Evolutionary conservation across 495 filamentous ascomycete genomes (phyloP), one percentile per base, ranked within the genome.

Genomic region (Haplographium delicatum): DNA sequence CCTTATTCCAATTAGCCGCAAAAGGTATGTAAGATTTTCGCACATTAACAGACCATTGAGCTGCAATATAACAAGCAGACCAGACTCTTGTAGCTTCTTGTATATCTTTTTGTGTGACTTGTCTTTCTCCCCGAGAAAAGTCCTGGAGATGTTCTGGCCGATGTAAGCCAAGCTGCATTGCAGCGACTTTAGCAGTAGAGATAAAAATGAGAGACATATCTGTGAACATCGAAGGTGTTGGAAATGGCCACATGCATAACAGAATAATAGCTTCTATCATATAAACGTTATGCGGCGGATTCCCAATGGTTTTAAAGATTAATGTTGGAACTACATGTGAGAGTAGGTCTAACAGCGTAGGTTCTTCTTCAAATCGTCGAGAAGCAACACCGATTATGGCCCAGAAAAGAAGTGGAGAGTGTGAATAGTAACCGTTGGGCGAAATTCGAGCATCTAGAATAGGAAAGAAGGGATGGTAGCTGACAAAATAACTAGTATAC

Each of bases 401-500:
- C 75, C 74, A 79, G 48, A 78, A 79, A 0, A 80, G 62, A 42
- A 78, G 73, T 0, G 71, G 64, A 0, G 71, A 78, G 39, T 68
- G 65, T 0, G 59, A 47, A 51, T 72, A 73, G 37, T 68, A 73
- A 0, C 67, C 44, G 47, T 78, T 68, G 0, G 76, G 75, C 2
- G 39, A 60, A 2, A 57, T 67, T 4, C 50, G 43, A 0, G 65
- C 60, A 33, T 74, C 69, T 0, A 79, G 60, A 7, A 78, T 70
- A 0, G 74, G 72, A 0, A 78, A 50, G 44, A 76, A 70, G 1
- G 62, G 63, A n/a, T 70, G 63, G 56, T 75, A 76, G n/a, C 74
- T 51, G 1, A 54, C 52, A 44, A 76, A 75, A 53, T 68, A 79
- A 18, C 75, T 79, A n/a, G 27, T 23, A 31, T 28, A 3, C 15